A percentile compares a stretch with the other conserved stretches of the same genome.
Conservation (phyloP, 2,329 filamentous ascomycete species). For the Zymoseptoria passerinii region DNA sequence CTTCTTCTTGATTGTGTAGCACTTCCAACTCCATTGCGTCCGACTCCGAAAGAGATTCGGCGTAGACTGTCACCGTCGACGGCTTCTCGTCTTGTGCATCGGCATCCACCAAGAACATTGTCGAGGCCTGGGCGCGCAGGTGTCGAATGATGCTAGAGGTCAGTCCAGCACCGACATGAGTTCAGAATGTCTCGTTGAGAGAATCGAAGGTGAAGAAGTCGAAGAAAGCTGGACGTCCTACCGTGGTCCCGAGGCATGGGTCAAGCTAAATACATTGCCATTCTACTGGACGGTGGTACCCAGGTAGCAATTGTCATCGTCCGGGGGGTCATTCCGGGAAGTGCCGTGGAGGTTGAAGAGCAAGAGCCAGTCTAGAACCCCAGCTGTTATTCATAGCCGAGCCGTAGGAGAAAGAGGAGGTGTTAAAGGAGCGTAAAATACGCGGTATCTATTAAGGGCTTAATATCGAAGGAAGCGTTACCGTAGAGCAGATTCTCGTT, state of each 20-base stretch:
- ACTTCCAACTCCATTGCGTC: neutral
- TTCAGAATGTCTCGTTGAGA: neutral
- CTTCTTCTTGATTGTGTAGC: neutral
- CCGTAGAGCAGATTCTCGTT: too few species aligned
- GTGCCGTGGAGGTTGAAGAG: too few species aligned
- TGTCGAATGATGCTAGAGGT: neutral
- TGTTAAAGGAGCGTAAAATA: too few species aligned
- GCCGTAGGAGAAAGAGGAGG: too few species aligned
- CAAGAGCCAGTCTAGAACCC: too few species aligned
- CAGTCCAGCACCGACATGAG: neutral
- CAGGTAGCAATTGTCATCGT: too few species aligned
- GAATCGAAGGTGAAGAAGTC: neutral
- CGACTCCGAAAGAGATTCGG: neutral
- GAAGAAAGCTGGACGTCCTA: neutral
- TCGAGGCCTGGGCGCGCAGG: neutral
- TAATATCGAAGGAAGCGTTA: too few species aligned
- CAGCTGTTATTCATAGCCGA: too few species aligned
- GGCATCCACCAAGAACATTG: neutral
- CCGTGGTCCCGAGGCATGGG: neutral
- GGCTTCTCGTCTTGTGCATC: neutral
- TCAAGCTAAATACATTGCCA: neutral
- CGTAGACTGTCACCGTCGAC: neutral
- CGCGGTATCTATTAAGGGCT: too few species aligned
- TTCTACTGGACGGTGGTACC: too few species aligned
- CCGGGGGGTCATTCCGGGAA: too few species aligned